Evolutionary conservation across 2,329 filamentous ascomycete genomes (phyloP).

Genomic region (Pseudogymnoascus sp.): DNA sequence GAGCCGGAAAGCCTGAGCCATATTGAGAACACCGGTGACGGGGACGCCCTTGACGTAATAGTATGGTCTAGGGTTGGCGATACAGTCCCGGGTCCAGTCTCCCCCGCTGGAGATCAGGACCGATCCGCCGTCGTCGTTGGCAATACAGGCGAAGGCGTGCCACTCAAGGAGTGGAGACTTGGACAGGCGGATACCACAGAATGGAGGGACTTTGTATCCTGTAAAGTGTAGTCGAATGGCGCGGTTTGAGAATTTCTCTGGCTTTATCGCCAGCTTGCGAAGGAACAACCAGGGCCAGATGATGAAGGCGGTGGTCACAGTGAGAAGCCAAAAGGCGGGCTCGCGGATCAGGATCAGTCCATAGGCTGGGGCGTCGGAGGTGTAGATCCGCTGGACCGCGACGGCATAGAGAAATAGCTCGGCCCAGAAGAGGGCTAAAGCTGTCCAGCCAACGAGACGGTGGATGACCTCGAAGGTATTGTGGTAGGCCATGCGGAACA

Average conservation of each 20-base stretch:
- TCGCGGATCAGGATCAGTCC: conserved; percentile 18
- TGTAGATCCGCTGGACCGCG: conserved; percentile 16
- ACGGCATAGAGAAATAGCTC: conserved; percentile 36
- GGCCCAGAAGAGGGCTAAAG: conserved; percentile 43
- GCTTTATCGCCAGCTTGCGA: conserved; percentile 43
- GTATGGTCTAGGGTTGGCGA: conserved; percentile 42
- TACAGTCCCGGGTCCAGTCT: conserved; percentile 49
- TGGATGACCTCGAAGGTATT: conserved; percentile 51
- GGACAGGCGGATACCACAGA: conserved; percentile 40
- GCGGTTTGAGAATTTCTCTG: conserved; percentile 49
- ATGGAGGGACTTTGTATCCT: conserved; percentile 35
- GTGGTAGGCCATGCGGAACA: conserved; percentile 42
- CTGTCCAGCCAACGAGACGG: conserved; percentile 49
- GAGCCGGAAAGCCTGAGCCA: conserved; percentile 29
- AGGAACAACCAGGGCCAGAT: conserved; percentile 53
- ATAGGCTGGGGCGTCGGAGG: conserved; percentile 8
- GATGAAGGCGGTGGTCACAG: conserved; percentile 44
- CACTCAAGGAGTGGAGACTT: conserved; percentile 46
- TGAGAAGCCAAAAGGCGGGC: conserved; percentile 52
- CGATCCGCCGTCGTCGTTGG: conserved; percentile 43
- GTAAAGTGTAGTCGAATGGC: conserved; percentile 49
- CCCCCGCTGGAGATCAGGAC: conserved; percentile 50
- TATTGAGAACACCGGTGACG: conserved; percentile 30
- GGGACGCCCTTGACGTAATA: conserved; percentile 50
- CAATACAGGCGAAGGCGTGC: conserved; percentile 53